Percentiles rank a stretch among this genome's conserved stretches.
Conservation (phyloP, 1,284 basidiomycete species). For the Amylostereum areolatum region DNA sequence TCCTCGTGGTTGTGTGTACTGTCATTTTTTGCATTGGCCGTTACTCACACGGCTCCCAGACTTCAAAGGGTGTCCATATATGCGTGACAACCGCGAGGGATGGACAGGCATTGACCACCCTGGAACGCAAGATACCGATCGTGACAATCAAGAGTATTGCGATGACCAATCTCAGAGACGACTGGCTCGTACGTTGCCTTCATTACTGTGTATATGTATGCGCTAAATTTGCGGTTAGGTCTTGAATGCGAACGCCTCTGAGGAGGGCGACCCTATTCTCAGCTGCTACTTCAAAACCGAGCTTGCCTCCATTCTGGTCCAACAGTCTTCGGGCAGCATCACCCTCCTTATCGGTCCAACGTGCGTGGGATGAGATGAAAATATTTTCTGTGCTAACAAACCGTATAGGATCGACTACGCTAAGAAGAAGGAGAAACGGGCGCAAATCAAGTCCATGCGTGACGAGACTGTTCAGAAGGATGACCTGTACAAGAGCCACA, state of each 20-base stretch:
- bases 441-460: slow-evolving; percentile 83
- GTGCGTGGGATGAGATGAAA: slow-evolving; percentile 39
- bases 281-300: slow-evolving; percentile 97
- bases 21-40: neutral
- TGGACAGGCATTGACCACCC: slow-evolving; percentile 51
- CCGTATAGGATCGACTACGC: slow-evolving; percentile 70
- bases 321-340: slow-evolving; percentile 75
- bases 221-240: slow-evolving; percentile 30
- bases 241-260: slow-evolving; percentile 70
- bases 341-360: slow-evolving; percentile 70
- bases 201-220: neutral
- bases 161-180: slow-evolving; percentile 88
- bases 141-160: slow-evolving; percentile 82
- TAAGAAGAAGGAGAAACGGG: slow-evolving; percentile 98
- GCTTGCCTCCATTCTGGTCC: slow-evolving; percentile 77
- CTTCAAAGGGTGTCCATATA: slow-evolving; percentile 86
- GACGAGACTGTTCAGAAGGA: slow-evolving; percentile 82
- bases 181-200: slow-evolving; percentile 74
- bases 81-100: slow-evolving; percentile 68
- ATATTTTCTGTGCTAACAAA: slow-evolving; percentile 5
- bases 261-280: slow-evolving; percentile 95
- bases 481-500: slow-evolving; percentile 92
- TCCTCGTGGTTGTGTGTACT: slow-evolving; percentile 75
- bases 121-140: slow-evolving; percentile 89
- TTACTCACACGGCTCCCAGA: slow-evolving; percentile 42